A percentile compares a stretch with the other conserved stretches of the same genome.
Conservation (phyloP, 1,139 yeast species). For the Kodamaea arcana region DNA sequence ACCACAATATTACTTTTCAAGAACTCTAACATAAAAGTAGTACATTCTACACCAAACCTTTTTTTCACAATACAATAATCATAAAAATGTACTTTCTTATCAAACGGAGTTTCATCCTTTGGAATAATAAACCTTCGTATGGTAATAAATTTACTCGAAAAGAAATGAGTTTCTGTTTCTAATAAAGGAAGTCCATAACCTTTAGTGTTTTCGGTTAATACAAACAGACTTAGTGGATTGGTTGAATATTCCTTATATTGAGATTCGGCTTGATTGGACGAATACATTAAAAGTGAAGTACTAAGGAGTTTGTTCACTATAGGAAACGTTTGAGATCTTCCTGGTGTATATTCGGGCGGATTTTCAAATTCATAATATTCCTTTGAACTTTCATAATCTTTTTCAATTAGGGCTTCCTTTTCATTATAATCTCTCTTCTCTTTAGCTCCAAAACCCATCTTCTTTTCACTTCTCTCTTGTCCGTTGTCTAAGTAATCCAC, state of each 20-base stretch:
- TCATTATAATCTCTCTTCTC: neutral
- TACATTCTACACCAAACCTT: neutral
- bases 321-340: neutral
- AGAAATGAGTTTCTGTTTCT: neutral
- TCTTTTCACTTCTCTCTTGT: too few relatives aligned
- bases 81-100: neutral
- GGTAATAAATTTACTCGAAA: neutral
- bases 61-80: neutral
- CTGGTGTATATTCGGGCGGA: neutral
- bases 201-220: neutral
- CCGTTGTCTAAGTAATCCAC: too few relatives aligned
- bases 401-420: neutral
- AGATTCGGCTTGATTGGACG: neutral
- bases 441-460: too few relatives aligned
- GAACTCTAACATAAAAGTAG: neutral
- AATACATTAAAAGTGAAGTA: neutral
- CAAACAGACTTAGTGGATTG: neutral
- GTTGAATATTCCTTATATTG: neutral
- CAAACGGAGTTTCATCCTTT: neutral
- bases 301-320: neutral
- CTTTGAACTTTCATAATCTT: too few relatives aligned
- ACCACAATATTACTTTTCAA: neutral
- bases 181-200: conserved; percentile 10
- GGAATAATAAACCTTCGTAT: neutral
- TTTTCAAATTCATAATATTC: neutral